These are phyloP conservation scores for Polytrichum formosum DNA, from an alignment of 225 moss, liverwort and hornwort genomes.

Conservation along the genomic window DNA sequence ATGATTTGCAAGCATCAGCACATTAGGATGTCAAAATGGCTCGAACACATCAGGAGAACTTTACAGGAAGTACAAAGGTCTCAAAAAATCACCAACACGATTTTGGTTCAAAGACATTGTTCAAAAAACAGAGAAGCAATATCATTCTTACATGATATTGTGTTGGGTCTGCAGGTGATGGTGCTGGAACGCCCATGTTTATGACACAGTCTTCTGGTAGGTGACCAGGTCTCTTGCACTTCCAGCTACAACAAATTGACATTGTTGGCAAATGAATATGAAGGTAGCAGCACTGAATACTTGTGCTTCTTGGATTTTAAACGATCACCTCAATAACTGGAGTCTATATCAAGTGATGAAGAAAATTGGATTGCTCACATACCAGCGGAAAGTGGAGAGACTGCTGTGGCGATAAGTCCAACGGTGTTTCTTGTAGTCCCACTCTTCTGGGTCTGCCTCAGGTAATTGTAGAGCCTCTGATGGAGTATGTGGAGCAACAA, in stretches of 20 bases:
- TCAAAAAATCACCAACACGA: slow-evolving; percentile 1
- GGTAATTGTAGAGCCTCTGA: slow-evolving; percentile 53
- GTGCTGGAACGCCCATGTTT: slow-evolving; percentile 48
- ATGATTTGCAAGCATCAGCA: too few relatives aligned
- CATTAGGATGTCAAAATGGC: too few relatives aligned
- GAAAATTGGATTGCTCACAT: background rate
- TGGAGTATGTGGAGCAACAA: slow-evolving; percentile 34
- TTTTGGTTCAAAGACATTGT: background rate
- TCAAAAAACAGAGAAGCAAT: background rate
- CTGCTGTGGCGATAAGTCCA: slow-evolving; percentile 57
- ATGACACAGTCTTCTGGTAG: slow-evolving; percentile 59
- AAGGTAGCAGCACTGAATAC: too few relatives aligned
- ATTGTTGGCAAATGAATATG: too few relatives aligned
- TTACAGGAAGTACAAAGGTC: too few relatives aligned
- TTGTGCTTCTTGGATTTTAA: too few relatives aligned
- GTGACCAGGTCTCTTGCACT: slow-evolving; percentile 74
- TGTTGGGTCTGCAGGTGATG: slow-evolving; percentile 47
- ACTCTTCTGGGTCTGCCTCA: slow-evolving; percentile 50
- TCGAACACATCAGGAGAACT: too few relatives aligned
- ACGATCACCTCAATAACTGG: too few relatives aligned
- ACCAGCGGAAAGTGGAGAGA: slow-evolving; percentile 66
- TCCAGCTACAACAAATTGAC: slow-evolving; percentile 48
- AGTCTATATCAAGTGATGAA: background rate
- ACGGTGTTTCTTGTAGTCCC: slow-evolving; percentile 53
- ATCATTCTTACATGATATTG: slow-evolving; percentile 32